These are phyloP conservation scores for Exophiala viscosa DNA, from an alignment of 2,329 filamentous ascomycete genomes.

Conservation along the genomic window DNA sequence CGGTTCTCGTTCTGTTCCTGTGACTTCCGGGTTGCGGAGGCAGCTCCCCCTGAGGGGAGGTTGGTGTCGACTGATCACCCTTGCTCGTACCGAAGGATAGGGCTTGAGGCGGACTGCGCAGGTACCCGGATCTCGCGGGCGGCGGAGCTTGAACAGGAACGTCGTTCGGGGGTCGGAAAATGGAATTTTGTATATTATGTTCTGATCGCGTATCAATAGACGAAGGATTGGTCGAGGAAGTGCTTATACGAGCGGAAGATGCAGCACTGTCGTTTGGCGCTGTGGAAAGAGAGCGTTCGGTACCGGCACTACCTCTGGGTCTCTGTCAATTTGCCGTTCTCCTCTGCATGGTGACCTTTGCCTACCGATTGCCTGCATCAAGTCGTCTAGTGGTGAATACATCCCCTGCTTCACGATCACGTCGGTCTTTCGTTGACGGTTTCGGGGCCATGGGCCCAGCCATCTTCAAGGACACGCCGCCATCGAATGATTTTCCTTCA, in stretches of 20 bases:
- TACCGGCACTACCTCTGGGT: conserved; percentile 47
- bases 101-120: conserved; percentile 48
- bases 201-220: conserved; percentile 48
- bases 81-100: conserved; percentile 51
- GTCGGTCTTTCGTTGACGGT: conserved; percentile 35
- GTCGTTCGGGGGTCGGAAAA: conserved; percentile 38
- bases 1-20: conserved; percentile 47
- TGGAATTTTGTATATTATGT: conserved; percentile 36
- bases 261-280: conserved; percentile 45
- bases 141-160: conserved; percentile 40
- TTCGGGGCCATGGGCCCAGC: conserved; percentile 31
- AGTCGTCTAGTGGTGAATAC: conserved; percentile 38
- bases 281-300: conserved; percentile 46
- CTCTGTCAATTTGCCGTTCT: conserved; percentile 5
- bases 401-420: conserved; percentile 31
- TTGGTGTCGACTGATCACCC: conserved; percentile 33
- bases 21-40: conserved; percentile 26
- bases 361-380: conserved; percentile 38
- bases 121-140: conserved; percentile 34
- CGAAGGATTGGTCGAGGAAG: conserved; percentile 54
- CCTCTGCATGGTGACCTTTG: neutral
- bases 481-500: conserved; percentile 43
- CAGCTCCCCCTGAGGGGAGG: conserved; percentile 20
- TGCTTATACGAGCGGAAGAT: conserved; percentile 51
- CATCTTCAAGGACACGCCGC: conserved; percentile 33